These are phyloP conservation scores for Xylaria cubensis DNA, from an alignment of 495 filamentous ascomycete species.

Conservation along the genomic window DNA sequence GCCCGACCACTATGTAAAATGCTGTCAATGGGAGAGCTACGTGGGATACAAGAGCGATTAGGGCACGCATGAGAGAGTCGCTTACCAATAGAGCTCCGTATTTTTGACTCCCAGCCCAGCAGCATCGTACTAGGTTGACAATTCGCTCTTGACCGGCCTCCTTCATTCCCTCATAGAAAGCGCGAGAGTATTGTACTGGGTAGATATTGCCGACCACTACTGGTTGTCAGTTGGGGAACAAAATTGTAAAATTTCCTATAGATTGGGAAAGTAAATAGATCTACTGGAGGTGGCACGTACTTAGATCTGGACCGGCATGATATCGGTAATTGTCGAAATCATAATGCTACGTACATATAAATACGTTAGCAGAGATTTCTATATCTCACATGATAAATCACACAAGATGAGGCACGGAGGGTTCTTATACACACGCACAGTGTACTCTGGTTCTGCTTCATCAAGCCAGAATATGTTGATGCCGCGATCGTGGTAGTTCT, in stretches of 20 bases:
- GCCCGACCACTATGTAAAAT: conserved; percentile 52
- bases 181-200: conserved; percentile 59
- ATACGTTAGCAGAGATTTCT: background rate
- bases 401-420: background rate
- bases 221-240: background rate
- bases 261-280: background rate
- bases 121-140: conserved; percentile 64
- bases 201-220: conserved; percentile 61
- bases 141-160: conserved; percentile 45
- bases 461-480: conserved; percentile 68
- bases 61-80: background rate
- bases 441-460: conserved; percentile 66
- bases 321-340: conserved; percentile 67
- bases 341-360: conserved; percentile 44
- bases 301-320: conserved; percentile 56
- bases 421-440: conserved; percentile 4
- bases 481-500: conserved; percentile 64
- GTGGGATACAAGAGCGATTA: background rate
- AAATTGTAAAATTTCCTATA: too few relatives aligned
- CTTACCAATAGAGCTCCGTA: conserved; percentile 60
- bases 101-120: conserved; percentile 65
- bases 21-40: background rate
- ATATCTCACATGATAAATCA: too few relatives aligned
- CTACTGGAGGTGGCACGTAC: background rate
- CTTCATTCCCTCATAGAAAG: conserved; percentile 63